A percentile compares a stretch with the other conserved stretches of the same genome.
Evolutionary conservation across 2,329 filamentous ascomycete genomes (phyloP).

Genomic region (Colletotrichum tropicale): DNA sequence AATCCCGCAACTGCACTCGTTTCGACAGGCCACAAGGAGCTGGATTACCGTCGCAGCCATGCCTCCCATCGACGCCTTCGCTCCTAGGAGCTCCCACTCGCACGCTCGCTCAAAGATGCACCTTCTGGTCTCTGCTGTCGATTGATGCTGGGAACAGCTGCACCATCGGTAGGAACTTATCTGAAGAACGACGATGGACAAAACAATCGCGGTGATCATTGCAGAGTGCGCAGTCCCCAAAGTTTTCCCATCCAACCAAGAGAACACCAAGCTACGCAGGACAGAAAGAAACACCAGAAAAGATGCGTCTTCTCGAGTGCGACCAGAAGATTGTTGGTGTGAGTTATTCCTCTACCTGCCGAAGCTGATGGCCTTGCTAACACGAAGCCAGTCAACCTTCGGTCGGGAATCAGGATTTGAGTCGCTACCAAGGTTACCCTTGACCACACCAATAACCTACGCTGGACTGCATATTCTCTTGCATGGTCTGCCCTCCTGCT

Average conservation of each 20-base stretch:
- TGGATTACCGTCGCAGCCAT: background rate
- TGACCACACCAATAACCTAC: slow-evolving; percentile 51
- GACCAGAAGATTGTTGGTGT: slow-evolving; percentile 39
- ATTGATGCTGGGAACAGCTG: background rate
- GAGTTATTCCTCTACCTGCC: background rate
- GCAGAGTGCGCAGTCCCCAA: background rate
- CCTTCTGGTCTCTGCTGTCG: background rate
- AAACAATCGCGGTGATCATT: accelerated
- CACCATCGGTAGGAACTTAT: accelerated
- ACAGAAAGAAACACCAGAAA: background rate
- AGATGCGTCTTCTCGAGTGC: background rate
- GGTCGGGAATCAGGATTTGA: slow-evolving; percentile 66
- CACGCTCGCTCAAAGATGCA: background rate
- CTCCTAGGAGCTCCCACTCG: background rate
- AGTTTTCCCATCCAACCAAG: background rate
- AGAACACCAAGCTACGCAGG: slow-evolving; percentile 25
- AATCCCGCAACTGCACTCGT: background rate
- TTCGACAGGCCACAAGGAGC: background rate
- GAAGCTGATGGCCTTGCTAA: background rate
- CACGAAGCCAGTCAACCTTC: slow-evolving; percentile 58
- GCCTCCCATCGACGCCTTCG: background rate
- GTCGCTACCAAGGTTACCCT: slow-evolving; percentile 55
- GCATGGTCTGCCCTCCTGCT: slow-evolving; percentile 63
- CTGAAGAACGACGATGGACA: background rate
- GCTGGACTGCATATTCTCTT: slow-evolving; percentile 62